phyloP scores from a whole-genome alignment of 2,329 filamentous ascomycete species.

The Penicillium sp. region DNA sequence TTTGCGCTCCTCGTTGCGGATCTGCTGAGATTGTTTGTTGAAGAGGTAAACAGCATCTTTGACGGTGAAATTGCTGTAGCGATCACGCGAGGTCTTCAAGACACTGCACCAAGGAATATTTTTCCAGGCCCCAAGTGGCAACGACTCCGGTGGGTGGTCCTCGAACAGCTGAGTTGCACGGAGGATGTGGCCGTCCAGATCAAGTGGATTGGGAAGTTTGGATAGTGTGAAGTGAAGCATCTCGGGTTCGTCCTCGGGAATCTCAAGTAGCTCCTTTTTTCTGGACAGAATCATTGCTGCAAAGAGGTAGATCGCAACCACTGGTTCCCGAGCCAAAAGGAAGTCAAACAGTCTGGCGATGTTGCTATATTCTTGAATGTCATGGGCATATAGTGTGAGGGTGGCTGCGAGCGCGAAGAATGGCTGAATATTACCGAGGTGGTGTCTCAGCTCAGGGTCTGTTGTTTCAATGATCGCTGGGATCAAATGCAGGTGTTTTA shows the following conservation, averaged over 20 bases:
- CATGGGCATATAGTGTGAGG: conserved; percentile 94
- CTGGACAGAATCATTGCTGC: conserved; percentile 82
- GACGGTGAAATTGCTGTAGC: conserved; percentile 58
- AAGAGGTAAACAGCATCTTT: conserved; percentile 70
- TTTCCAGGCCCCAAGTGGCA: conserved; percentile 68
- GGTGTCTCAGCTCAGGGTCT: conserved; percentile 70
- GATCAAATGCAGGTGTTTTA: conserved; percentile 83
- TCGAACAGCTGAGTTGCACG: conserved; percentile 66
- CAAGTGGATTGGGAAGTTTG: conserved; percentile 78
- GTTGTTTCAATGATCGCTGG: conserved; percentile 75
- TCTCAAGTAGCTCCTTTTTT: conserved; percentile 80
- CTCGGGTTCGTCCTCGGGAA: conserved; percentile 80
- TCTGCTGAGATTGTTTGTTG: conserved; percentile 68
- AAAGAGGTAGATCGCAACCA: conserved; percentile 88
- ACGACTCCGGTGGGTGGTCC: conserved; percentile 68
- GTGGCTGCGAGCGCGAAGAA: conserved; percentile 94
- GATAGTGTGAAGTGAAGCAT: conserved; percentile 88
- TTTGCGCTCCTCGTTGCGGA: conserved; percentile 66
- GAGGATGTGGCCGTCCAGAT: conserved; percentile 75
- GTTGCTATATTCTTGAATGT: conserved; percentile 84
- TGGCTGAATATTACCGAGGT: conserved; percentile 77
- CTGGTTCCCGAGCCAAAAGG: conserved; percentile 81
- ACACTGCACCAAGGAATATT: conserved; percentile 74
- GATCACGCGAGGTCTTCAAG: conserved; percentile 75
- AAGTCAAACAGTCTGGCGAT: conserved; percentile 93